phyloP scores from a whole-genome alignment of 2,329 filamentous ascomycete species.

The Ramularia endophylla region DNA sequence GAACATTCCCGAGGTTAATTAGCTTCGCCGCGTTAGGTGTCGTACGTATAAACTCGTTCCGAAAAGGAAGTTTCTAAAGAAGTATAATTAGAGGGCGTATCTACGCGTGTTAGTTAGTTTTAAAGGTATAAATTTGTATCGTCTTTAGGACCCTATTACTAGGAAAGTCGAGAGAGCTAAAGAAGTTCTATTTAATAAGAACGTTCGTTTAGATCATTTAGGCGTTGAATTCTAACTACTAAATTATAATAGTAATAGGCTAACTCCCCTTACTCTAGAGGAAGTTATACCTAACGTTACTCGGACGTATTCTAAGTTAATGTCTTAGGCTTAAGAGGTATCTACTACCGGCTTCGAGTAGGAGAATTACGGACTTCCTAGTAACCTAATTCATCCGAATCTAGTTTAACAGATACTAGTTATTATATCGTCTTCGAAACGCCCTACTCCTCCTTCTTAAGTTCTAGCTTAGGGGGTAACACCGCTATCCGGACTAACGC shows the following conservation, averaged over 20 bases:
- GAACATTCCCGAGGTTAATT: neutral
- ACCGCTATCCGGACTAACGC: too few relatives aligned
- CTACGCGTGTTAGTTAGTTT: constrained; percentile 2
- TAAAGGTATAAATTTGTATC: neutral
- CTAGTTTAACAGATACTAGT: too few relatives aligned
- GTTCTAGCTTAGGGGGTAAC: too few relatives aligned
- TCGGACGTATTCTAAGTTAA: too few relatives aligned
- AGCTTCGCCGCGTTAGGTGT: constrained; percentile 1
- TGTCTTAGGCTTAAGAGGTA: too few relatives aligned
- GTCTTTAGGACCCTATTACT: constrained; percentile 1
- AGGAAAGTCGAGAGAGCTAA: neutral
- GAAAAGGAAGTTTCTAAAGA: constrained; percentile 3
- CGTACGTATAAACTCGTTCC: constrained; percentile 2
- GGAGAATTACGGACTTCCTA: too few relatives aligned
- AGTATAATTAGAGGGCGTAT: constrained; percentile 2
- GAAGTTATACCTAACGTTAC: neutral
- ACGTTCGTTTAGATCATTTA: neutral
- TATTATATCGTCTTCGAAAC: too few relatives aligned
- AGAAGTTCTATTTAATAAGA: constrained; percentile 3
- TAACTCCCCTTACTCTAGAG: neutral
- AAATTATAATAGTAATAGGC: neutral
- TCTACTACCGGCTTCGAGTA: too few relatives aligned
- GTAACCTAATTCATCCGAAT: too few relatives aligned
- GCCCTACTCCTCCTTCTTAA: too few relatives aligned
- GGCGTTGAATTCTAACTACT: neutral